Conservation (phyloP, 2,329 filamentous ascomycete species). For the Pseudocercospora pini-densiflorae region DNA sequence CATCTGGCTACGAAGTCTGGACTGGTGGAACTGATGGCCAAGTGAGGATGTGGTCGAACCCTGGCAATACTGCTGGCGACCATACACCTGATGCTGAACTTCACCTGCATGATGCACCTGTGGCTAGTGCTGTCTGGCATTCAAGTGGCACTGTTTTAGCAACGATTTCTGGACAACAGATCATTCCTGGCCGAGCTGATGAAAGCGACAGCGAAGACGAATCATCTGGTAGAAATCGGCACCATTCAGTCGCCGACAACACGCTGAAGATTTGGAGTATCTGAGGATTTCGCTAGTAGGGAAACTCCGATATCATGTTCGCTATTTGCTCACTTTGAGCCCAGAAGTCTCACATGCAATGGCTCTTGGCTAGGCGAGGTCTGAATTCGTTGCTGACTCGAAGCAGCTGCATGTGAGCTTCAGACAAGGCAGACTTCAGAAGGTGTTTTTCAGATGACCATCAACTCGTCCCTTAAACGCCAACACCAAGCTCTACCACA, state of each 20-base stretch:
- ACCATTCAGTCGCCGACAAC: slow-evolving; percentile 8
- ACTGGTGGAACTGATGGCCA: slow-evolving; percentile 62
- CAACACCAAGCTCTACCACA: background rate
- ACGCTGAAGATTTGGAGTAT: slow-evolving; percentile 23
- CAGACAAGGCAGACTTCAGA: background rate
- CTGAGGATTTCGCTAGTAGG: background rate
- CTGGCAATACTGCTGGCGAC: slow-evolving; percentile 47
- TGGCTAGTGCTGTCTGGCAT: slow-evolving; percentile 54
- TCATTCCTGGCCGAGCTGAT: background rate
- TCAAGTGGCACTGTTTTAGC: slow-evolving; percentile 52
- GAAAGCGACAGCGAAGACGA: slow-evolving; percentile 14
- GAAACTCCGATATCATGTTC: background rate
- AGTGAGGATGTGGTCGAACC: slow-evolving; percentile 52
- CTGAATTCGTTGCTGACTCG: background rate
- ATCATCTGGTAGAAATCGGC: background rate
- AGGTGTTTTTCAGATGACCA: background rate
- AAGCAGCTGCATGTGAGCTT: background rate
- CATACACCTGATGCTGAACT: slow-evolving; percentile 49
- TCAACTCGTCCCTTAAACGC: background rate
- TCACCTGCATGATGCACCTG: slow-evolving; percentile 52
- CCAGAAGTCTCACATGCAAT: background rate
- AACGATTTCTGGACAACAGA: slow-evolving; percentile 55
- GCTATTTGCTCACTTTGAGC: background rate
- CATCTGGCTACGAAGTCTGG: slow-evolving; percentile 59
- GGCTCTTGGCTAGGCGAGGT: background rate